Conservation (phyloP, 1,139 yeast species). For the Candida sp. region DNA sequence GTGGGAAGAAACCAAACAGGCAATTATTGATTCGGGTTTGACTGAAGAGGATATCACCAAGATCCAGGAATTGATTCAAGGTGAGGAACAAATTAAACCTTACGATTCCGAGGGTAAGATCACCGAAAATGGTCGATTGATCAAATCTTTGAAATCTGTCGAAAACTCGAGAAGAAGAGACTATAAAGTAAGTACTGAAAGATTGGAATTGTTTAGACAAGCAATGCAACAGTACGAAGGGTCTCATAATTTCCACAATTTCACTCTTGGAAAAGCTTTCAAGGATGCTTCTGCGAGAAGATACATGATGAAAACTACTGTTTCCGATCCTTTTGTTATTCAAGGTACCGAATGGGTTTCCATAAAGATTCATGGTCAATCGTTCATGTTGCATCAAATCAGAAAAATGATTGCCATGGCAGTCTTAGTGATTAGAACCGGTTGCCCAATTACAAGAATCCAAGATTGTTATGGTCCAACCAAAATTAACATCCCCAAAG, state of each 20-base stretch:
- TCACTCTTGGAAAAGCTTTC: slow-evolving; percentile 84
- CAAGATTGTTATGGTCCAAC: slow-evolving; percentile 72
- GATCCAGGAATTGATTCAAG: slow-evolving; percentile 9
- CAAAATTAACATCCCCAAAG: slow-evolving; percentile 90
- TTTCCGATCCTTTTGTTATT: slow-evolving; percentile 89
- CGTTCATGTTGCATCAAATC: slow-evolving; percentile 97
- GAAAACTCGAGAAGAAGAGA: slow-evolving; percentile 70
- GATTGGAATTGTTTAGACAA: slow-evolving; percentile 59
- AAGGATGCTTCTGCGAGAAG: slow-evolving; percentile 84
- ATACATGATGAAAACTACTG: slow-evolving; percentile 74
- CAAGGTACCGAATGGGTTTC: slow-evolving; percentile 97
- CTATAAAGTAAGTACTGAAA: slow-evolving; percentile 60
- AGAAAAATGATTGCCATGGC: slow-evolving; percentile 99
- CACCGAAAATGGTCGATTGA: slow-evolving; percentile 41
- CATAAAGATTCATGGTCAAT: slow-evolving; percentile 95
- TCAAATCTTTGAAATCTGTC: slow-evolving; percentile 56
- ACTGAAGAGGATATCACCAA: slow-evolving; percentile 42
- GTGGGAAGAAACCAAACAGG: slow-evolving; percentile 58
- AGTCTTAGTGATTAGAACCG: slow-evolving; percentile 76
- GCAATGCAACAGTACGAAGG: slow-evolving; percentile 79
- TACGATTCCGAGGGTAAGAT: slow-evolving; percentile 29
- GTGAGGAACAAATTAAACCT: slow-evolving; percentile 7
- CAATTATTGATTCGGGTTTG: slow-evolving; percentile 44
- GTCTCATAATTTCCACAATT: slow-evolving; percentile 93
- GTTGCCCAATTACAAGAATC: slow-evolving; percentile 76